Percentiles rank a stretch among this genome's conserved stretches.
Conservation (phyloP, 495 filamentous ascomycete genomes). For the Viridothelium virens region DNA sequence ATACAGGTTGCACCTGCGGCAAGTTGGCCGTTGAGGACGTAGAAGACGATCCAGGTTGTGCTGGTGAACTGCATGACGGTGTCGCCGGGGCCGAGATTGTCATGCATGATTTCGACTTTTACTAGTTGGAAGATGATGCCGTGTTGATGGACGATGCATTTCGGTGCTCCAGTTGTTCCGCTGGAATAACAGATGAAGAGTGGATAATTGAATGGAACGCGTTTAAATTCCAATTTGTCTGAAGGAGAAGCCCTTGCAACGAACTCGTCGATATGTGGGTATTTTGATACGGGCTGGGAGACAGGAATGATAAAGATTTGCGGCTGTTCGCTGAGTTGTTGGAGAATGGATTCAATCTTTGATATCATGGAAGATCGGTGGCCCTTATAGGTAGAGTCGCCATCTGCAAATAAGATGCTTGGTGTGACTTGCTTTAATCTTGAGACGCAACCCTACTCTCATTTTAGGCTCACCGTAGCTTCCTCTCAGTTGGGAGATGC, state of each 20-base stretch:
- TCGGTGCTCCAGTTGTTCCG: slow-evolving; percentile 68
- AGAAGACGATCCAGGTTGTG: slow-evolving; percentile 83
- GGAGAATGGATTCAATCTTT: slow-evolving; percentile 61
- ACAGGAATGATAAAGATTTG: slow-evolving; percentile 57
- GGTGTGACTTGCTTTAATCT: slow-evolving; percentile 64
- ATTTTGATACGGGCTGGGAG: slow-evolving; percentile 48
- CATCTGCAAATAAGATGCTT: slow-evolving; percentile 67
- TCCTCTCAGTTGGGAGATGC: background rate
- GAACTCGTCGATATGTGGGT: slow-evolving; percentile 48
- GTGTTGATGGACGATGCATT: slow-evolving; percentile 67
- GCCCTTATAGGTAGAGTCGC: slow-evolving; percentile 73
- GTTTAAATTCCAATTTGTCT: slow-evolving; percentile 45
- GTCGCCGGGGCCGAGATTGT: slow-evolving; percentile 20
- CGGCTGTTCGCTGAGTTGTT: slow-evolving; percentile 51
- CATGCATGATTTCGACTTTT: slow-evolving; percentile 61
- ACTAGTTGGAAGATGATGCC: slow-evolving; percentile 56
- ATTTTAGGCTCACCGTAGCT: slow-evolving; percentile 45
- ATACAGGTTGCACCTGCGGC: slow-evolving; percentile 52
- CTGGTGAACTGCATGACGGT: slow-evolving; percentile 24
- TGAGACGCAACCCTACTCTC: slow-evolving; percentile 63
- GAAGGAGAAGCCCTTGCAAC: slow-evolving; percentile 39
- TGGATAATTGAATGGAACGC: slow-evolving; percentile 58
- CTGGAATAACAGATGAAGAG: slow-evolving; percentile 65
- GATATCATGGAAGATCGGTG: slow-evolving; percentile 57
- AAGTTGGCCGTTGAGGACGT: slow-evolving; percentile 48